Conservation (phyloP, 768 basidiomycete genomes). For the Russula olivacea region DNA sequence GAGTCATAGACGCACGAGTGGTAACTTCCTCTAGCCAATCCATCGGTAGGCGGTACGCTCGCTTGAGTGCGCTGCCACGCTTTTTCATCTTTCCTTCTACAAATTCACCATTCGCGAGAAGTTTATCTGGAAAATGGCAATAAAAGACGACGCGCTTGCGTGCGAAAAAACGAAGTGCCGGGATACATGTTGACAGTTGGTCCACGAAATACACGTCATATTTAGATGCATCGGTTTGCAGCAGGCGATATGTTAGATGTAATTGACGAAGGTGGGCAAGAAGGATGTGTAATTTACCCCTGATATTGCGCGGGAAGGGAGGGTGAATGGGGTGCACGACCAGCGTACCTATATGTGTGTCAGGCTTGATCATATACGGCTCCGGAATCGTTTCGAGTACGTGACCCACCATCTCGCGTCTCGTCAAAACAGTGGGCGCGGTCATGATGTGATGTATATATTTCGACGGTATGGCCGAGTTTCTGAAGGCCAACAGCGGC, state of each 20-base stretch:
- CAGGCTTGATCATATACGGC: not conserved
- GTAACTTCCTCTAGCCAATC: conserved; percentile 87
- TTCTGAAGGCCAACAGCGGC: conserved; percentile 85
- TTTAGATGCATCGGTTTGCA: conserved; percentile 41
- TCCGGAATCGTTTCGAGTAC: not conserved
- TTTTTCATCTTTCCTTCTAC: conserved; percentile 47
- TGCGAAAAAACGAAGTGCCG: conserved; percentile 62
- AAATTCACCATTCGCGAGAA: conserved; percentile 67
- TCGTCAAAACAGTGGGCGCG: conserved; percentile 87
- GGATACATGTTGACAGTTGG: conserved; percentile 89
- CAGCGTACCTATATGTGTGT: conserved; percentile 57
- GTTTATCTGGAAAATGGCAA: conserved; percentile 96
- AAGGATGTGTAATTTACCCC: conserved; percentile 81
- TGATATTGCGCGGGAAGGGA: conserved; percentile 73
- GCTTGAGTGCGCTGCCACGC: conserved; percentile 51
- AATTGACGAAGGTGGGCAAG: conserved; percentile 87
- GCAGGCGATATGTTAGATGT: conserved; percentile 66
- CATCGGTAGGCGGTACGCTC: conserved; percentile 81
- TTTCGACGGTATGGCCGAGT: conserved; percentile 76
- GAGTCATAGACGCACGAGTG: conserved; percentile 53
- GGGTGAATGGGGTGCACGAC: conserved; percentile 64
- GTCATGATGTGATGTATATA: conserved; percentile 94
- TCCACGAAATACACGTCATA: conserved; percentile 31
- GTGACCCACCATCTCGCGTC: conserved; percentile 71
- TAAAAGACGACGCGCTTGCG: conserved; percentile 90